phyloP scores from a whole-genome alignment of 805 yeast genomes.

The Myxozyma udenii region DNA sequence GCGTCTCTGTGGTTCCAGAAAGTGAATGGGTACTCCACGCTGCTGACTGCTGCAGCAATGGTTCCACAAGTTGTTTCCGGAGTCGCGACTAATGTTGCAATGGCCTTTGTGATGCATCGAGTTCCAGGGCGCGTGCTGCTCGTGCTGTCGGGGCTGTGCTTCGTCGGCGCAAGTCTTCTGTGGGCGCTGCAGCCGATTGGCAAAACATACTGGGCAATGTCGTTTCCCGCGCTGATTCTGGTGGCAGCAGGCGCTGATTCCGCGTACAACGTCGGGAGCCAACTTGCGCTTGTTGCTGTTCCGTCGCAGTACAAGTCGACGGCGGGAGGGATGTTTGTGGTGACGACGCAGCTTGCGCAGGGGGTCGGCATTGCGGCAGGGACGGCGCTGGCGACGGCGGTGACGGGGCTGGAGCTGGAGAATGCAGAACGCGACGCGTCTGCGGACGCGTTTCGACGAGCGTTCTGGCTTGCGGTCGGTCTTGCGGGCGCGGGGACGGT shows the following conservation, averaged over 20 bases:
- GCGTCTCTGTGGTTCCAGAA: constrained; percentile 46
- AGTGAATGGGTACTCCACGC: constrained; percentile 40
- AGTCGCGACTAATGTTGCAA: constrained; percentile 44
- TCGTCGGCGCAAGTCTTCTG: constrained; percentile 41
- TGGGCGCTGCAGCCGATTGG: constrained; percentile 43
- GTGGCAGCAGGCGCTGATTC: constrained; percentile 50
- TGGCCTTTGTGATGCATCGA: constrained; percentile 47
- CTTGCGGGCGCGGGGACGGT: constrained; percentile 36
- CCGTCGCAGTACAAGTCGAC: constrained; percentile 43
- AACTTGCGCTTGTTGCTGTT: constrained; percentile 46
- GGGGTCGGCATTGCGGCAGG: constrained; percentile 47
- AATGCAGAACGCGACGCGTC: constrained; percentile 4
- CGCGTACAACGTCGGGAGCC: constrained; percentile 47
- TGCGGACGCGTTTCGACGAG: constrained; percentile 2
- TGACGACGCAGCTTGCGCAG: constrained; percentile 43
- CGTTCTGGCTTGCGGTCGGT: constrained; percentile 39
- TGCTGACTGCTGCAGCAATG: constrained; percentile 47
- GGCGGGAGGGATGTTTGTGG: constrained; percentile 51
- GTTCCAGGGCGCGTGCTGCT: constrained; percentile 46
- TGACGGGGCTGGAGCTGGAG: constrained; percentile 14
- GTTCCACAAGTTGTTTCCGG: constrained; percentile 48
- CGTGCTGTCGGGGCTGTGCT: constrained; percentile 41
- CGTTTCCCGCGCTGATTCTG: constrained; percentile 46
- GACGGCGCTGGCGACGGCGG: constrained; percentile 42
- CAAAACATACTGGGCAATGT: constrained; percentile 46